These are phyloP conservation scores for Cyclotella baltica DNA, from an alignment of 108 stramenopile species.

Conservation along the genomic window DNA sequence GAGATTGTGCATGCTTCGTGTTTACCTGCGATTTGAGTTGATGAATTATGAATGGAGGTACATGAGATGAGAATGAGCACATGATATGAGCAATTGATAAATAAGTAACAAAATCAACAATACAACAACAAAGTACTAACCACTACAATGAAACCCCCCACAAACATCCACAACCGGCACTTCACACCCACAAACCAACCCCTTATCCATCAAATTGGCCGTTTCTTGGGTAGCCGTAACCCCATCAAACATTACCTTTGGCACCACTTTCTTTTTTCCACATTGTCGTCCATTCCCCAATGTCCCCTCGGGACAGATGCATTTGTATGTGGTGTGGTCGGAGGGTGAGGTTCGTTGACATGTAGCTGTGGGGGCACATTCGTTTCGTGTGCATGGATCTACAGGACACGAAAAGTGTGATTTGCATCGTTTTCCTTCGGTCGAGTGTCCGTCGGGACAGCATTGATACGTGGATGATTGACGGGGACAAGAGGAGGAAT, in stretches of 20 bases:
- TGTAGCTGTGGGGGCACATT: slow-evolving; percentile 67
- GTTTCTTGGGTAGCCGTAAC: slow-evolving; percentile 82
- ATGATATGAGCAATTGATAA: neutral
- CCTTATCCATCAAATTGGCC: slow-evolving; percentile 54
- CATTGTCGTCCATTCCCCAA: slow-evolving; percentile 86
- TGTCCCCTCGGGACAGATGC: slow-evolving; percentile 72
- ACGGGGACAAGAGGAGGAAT: slow-evolving; percentile 60
- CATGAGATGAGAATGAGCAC: neutral
- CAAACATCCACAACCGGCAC: slow-evolving; percentile 83
- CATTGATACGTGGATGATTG: slow-evolving; percentile 63
- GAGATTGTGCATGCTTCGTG: slow-evolving; percentile 75
- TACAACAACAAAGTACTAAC: slow-evolving; percentile 42
- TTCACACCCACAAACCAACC: slow-evolving; percentile 82
- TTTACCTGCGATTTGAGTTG: slow-evolving; percentile 47
- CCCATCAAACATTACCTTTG: slow-evolving; percentile 85
- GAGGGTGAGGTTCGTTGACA: slow-evolving; percentile 68
- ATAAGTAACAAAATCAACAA: neutral
- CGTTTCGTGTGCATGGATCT: slow-evolving; percentile 64
- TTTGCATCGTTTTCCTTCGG: slow-evolving; percentile 69
- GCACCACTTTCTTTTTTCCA: slow-evolving; percentile 39
- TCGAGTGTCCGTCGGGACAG: slow-evolving; percentile 60
- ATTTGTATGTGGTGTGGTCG: slow-evolving; percentile 58
- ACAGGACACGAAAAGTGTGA: slow-evolving; percentile 69
- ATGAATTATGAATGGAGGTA: neutral
- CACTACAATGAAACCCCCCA: slow-evolving; percentile 82